These are phyloP conservation scores for Malus orientalis DNA, from an alignment of 306 rosid genomes.

Conservation along the genomic window DNA sequence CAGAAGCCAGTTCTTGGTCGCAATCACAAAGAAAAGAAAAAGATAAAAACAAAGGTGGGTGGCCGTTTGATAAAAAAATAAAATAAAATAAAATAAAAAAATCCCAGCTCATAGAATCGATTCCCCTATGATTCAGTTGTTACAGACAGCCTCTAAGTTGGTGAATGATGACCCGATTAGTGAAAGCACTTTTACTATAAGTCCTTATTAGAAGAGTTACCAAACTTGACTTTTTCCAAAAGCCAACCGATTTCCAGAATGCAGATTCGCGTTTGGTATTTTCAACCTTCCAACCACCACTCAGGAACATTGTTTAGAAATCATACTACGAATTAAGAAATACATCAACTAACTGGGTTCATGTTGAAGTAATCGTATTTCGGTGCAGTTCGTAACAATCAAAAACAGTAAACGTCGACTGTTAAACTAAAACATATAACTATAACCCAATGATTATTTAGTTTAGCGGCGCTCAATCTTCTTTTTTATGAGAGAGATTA, in stretches of 20 bases:
- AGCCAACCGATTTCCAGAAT: constrained; percentile 7
- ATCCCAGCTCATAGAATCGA: constrained; percentile 12
- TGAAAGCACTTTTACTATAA: constrained; percentile 2
- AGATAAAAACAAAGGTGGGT: constrained; percentile 12
- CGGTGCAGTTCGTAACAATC: neutral
- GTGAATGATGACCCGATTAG: constrained; percentile 1
- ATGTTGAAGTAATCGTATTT: neutral
- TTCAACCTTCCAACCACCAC: constrained; percentile 20
- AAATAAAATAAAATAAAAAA: neutral
- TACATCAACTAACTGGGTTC: neutral
- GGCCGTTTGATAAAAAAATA: constrained; percentile 18
- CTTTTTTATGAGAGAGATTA: neutral
- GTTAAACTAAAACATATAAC: neutral
- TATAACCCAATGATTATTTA: neutral
- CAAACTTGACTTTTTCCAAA: constrained; percentile 13
- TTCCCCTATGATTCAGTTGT: constrained; percentile 16
- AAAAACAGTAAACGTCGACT: neutral
- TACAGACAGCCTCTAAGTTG: constrained; percentile 11
- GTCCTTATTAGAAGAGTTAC: constrained; percentile 1
- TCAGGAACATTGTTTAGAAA: neutral
- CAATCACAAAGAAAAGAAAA: neutral
- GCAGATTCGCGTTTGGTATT: constrained; percentile 14
- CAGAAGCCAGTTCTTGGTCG: neutral
- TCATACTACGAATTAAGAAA: neutral
- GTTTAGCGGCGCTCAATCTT: neutral